A percentile compares a stretch with the other conserved stretches of the same genome.
These are phyloP conservation scores for Patellaria atrata DNA, from an alignment of 495 filamentous ascomycete genomes.

Conservation along the genomic window DNA sequence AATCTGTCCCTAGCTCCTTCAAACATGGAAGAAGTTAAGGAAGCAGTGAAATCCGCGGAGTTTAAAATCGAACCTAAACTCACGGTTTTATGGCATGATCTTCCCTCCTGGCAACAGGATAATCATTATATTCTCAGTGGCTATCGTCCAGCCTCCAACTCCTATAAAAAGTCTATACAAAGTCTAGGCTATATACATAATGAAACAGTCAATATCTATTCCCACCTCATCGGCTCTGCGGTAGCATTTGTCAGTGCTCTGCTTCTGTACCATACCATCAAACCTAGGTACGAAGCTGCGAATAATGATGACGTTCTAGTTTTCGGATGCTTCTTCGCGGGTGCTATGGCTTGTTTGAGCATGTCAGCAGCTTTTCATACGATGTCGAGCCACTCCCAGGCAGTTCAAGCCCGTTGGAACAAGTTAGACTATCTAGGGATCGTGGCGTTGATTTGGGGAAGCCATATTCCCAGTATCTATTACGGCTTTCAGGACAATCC, in stretches of 20 bases:
- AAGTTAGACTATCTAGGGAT: conserved; percentile 86
- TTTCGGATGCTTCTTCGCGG: conserved; percentile 66
- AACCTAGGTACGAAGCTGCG: conserved; percentile 53
- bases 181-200: conserved; percentile 73
- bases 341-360: conserved; percentile 61
- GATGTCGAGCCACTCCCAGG: conserved; percentile 50
- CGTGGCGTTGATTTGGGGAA: conserved; percentile 74
- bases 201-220: conserved; percentile 90
- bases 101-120: conserved; percentile 58
- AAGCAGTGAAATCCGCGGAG: conserved; percentile 6
- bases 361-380: conserved; percentile 75
- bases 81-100: conserved; percentile 45
- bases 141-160: conserved; percentile 56
- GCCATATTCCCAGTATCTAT: conserved; percentile 72
- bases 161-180: conserved; percentile 45
- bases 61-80: conserved; percentile 18
- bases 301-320: conserved; percentile 49
- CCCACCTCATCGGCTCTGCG: conserved; percentile 58
- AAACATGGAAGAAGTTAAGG: conserved; percentile 19
- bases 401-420: conserved; percentile 46
- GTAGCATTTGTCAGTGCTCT: conserved; percentile 29
- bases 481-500: conserved; percentile 68
- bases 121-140: conserved; percentile 61
- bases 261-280: conserved; percentile 35
- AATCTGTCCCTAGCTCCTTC: background rate